Evolutionary conservation across 2,329 filamentous ascomycete species (phyloP).

Genomic region (Exophiala bonariae): DNA sequence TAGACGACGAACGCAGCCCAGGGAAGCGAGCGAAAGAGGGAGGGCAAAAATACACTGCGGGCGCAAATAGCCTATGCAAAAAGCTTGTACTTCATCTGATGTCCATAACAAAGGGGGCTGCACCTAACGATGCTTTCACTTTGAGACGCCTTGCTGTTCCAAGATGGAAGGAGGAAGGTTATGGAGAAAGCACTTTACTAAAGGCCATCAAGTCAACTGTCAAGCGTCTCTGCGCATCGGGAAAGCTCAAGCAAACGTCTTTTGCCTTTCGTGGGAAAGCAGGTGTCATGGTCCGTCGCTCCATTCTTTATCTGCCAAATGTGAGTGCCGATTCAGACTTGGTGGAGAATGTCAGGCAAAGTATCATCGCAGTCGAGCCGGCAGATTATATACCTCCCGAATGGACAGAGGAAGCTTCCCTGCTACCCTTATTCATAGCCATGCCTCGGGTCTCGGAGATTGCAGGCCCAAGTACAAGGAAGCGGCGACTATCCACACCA

Average conservation of each 20-base stretch:
- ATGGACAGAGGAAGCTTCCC: conserved; percentile 35
- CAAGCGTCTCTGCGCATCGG: conserved; percentile 50
- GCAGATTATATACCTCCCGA: conserved; percentile 46
- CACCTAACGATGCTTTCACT: conserved; percentile 51
- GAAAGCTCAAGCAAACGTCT: conserved; percentile 52
- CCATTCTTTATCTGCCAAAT: conserved; percentile 49
- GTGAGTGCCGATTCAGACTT: conserved; percentile 45
- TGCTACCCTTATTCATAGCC: conserved; percentile 14
- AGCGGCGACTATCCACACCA: too few species aligned
- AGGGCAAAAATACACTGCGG: not conserved
- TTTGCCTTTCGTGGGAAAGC: conserved; percentile 52
- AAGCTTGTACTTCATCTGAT: conserved; percentile 57
- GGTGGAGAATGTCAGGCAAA: conserved; percentile 50
- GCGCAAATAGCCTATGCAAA: conserved; percentile 26
- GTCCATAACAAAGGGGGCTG: conserved; percentile 54
- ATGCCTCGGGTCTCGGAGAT: not conserved
- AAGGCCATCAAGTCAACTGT: conserved; percentile 53
- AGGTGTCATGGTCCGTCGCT: conserved; percentile 50
- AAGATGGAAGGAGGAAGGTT: conserved; percentile 49
- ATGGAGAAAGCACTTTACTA: conserved; percentile 50
- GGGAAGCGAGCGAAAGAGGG: not conserved
- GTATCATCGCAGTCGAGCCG: conserved; percentile 48
- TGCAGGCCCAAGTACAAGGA: too few species aligned
- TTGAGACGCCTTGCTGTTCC: conserved; percentile 21
- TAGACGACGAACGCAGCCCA: not conserved